A percentile compares a stretch with the other conserved stretches of the same genome.
Conservation (phyloP, 441 rosid species). For the Brassica balearica region DNA sequence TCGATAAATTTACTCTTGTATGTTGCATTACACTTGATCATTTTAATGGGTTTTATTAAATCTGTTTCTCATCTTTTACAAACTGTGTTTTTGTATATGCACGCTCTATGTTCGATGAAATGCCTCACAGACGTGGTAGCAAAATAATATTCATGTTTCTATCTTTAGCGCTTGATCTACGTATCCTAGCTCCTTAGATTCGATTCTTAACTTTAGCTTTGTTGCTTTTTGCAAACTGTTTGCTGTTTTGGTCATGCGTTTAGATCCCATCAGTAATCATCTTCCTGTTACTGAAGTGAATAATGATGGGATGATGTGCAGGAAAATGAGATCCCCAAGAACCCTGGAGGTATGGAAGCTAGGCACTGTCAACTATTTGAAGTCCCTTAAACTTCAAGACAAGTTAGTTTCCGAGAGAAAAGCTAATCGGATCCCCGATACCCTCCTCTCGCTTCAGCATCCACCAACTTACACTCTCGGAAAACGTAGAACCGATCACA, state of each 20-base stretch:
- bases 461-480: constrained; percentile 92
- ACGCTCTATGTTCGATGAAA: constrained; percentile 41
- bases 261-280: constrained; percentile 10
- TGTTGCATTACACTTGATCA: not conserved
- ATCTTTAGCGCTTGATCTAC: not conserved
- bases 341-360: constrained; percentile 77
- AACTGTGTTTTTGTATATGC: not conserved
- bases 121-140: constrained; percentile 32
- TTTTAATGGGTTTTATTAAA: not conserved
- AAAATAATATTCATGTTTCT: not conserved
- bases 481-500: constrained; percentile 79
- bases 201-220: constrained; percentile 9
- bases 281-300: not conserved
- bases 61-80: not conserved
- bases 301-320: constrained; percentile 26
- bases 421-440: constrained; percentile 62
- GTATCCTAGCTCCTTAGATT: constrained; percentile 10
- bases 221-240: not conserved
- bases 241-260: constrained; percentile 18
- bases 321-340: constrained; percentile 67
- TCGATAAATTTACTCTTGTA: not conserved
- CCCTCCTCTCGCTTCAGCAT: constrained; percentile 78
- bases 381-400: constrained; percentile 85
- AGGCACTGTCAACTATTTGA: constrained; percentile 76
- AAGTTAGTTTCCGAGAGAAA: constrained; percentile 67